These are phyloP conservation scores for Cladosporium sp. DNA, from an alignment of 2,329 filamentous ascomycete species.

Conservation along the genomic window DNA sequence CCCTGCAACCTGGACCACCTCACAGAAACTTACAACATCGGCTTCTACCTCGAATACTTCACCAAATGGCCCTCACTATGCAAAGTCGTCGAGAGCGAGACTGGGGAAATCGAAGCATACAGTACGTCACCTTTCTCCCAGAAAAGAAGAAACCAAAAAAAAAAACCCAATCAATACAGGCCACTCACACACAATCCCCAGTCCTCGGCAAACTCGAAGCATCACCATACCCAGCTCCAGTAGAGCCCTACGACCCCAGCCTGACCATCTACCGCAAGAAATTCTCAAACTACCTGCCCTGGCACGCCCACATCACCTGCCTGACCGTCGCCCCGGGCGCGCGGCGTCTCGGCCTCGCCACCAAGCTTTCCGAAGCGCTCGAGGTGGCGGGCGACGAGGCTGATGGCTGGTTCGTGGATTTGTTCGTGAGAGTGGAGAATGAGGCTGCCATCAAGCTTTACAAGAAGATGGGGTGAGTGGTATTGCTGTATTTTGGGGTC, in stretches of 20 bases:
- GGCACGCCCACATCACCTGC: slow-evolving; percentile 97
- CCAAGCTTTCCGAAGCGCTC: slow-evolving; percentile 73
- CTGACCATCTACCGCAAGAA: slow-evolving; percentile 35
- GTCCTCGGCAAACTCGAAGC: slow-evolving; percentile 97
- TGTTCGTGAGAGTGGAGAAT: slow-evolving; percentile 90
- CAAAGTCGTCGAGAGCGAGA: slow-evolving; percentile 80
- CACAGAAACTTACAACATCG: slow-evolving; percentile 96
- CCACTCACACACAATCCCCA: slow-evolving; percentile 38
- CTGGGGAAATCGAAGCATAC: slow-evolving; percentile 90
- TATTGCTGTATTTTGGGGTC: neutral
- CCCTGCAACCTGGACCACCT: slow-evolving; percentile 93
- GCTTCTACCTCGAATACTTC: slow-evolving; percentile 94
- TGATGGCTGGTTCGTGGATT: slow-evolving; percentile 89
- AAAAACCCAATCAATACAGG: too few species aligned
- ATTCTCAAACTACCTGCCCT: slow-evolving; percentile 78
- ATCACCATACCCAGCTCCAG: slow-evolving; percentile 65
- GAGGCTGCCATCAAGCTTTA: slow-evolving; percentile 84
- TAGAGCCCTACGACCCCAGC: slow-evolving; percentile 64
- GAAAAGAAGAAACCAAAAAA: too few species aligned
- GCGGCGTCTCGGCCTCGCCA: slow-evolving; percentile 81
- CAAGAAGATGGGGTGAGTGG: slow-evolving; percentile 70
- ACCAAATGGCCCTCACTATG: slow-evolving; percentile 95
- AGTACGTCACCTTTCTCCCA: slow-evolving; percentile 54
- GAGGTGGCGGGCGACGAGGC: slow-evolving; percentile 79
- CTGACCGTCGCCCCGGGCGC: slow-evolving; percentile 86